Evolutionary conservation across 83 land plant species (phyloP), one percentile per base, ranked within the genome.

Genomic region (Isoetes engelmannii): DNA sequence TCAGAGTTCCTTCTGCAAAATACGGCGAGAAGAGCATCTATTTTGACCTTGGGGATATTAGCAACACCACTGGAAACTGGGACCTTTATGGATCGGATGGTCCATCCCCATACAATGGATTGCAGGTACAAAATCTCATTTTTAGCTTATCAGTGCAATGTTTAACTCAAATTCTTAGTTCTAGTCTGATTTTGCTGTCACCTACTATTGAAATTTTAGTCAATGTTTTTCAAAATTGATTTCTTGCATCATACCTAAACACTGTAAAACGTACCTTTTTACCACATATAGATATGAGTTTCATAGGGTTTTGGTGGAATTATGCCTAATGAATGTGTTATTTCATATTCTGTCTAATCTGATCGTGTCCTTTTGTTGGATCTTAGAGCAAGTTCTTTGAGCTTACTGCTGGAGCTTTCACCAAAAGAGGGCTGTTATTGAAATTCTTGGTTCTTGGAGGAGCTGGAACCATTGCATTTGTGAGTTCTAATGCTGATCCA

Each of bases 61-160:
- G 83, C 86, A 94, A 94, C 97, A 86, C 99, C 79, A 94, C 99
- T 4, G 99, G 99, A 0, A 83, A 81, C 61, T 94, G 99, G 99
- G 99, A 94, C 63, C 63, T 94, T 48, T 94, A 94, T 58, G 99
- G 99, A 19, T 88, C 93, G 5, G 99, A 94, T 74, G 89, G 84
- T 0, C 97, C 97, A 12, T 86, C 90, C 44, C 97, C 97, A 13
- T 95, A 95, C 86, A 95, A 95, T 75, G 55, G 86, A 8, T 82
- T 91, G 48, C 99, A 95, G 97, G 98, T 73, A 37, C 41, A 53
- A 9, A 37, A 5, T 41, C 67, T 64, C 67, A 12, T 1, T 59
- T 37, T 59, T 37, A 18, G 37, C 28, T 37, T 59, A 13, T 19
- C 53, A 50, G 58, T 48, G 12, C 63, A 9, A 20, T 6, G 60